Conservation (phyloP, 2,329 filamentous ascomycete genomes). For the Ascosphaera pollenicola region DNA sequence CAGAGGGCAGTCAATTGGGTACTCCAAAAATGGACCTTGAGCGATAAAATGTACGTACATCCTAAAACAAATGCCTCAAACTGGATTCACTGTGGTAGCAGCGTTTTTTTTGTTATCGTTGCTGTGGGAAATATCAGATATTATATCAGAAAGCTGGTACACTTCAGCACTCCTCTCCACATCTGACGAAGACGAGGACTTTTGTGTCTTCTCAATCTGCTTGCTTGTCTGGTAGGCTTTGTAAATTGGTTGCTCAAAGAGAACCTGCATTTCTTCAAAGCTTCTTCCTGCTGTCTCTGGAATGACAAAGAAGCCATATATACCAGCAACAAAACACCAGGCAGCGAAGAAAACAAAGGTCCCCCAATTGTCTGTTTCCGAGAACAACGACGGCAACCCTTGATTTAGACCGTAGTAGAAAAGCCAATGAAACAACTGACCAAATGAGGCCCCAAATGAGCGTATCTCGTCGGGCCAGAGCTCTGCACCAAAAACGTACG, state of each 20-base stretch:
- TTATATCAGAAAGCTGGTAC: neutral
- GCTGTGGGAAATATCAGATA: neutral
- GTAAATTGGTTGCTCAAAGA: constrained; percentile 13
- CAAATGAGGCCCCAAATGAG: constrained; percentile 21
- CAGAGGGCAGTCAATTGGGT: neutral
- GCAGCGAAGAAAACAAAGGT: constrained; percentile 22
- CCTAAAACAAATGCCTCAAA: neutral
- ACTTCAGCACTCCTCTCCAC: neutral
- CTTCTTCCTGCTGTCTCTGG: constrained; percentile 19
- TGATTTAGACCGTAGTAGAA: constrained; percentile 20
- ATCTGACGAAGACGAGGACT: neutral
- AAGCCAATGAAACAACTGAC: constrained; percentile 21
- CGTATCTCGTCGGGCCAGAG: constrained; percentile 25
- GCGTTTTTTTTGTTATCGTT: neutral
- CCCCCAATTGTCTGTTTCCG: constrained; percentile 18
- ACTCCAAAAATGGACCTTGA: too few species aligned
- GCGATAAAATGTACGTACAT: too few species aligned
- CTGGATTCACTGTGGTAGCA: neutral
- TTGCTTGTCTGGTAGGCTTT: neutral
- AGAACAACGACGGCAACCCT: constrained; percentile 15
- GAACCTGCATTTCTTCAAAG: constrained; percentile 18
- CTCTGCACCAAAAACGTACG: constrained; percentile 24
- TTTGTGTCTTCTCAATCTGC: neutral
- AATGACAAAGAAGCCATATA: constrained; percentile 20
- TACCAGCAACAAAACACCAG: constrained; percentile 16